These are phyloP conservation scores for Spinellus fusiger DNA, from an alignment of 192 early-diverging fungal genomes.

Conservation along the genomic window DNA sequence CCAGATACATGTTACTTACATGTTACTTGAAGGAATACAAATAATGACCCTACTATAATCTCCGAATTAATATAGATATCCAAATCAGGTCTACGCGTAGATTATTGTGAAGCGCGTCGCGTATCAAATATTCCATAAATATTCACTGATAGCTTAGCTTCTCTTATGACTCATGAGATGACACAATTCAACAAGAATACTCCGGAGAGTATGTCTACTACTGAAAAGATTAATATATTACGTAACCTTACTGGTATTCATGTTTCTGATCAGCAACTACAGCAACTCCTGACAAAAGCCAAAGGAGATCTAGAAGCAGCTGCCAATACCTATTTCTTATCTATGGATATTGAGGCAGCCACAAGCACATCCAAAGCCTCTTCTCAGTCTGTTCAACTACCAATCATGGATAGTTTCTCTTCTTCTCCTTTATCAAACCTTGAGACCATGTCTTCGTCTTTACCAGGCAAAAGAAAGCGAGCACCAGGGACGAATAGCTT, in stretches of 20 bases:
- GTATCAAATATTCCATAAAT: no score
- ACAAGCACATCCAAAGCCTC: background rate
- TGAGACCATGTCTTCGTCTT: background rate
- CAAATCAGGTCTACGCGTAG: no score
- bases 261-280: background rate
- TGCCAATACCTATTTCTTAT: constrained; percentile 36
- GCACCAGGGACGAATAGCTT: background rate
- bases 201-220: background rate
- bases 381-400: background rate
- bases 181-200: no score
- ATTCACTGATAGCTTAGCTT: no score
- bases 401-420: no score
- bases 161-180: no score
- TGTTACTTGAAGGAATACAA: no score
- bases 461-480: background rate
- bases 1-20: no score
- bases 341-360: constrained; percentile 13
- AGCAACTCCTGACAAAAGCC: constrained; percentile 6
- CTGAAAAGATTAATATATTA: background rate
- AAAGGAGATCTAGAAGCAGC: constrained; percentile 38
- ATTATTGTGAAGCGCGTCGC: no score
- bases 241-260: background rate
- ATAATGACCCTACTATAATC: no score
- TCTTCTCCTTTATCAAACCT: background rate
- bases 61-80: no score